Evolutionary conservation across 202 grass and related monocot genomes (phyloP).

Genomic region (Digitaria exilis): DNA sequence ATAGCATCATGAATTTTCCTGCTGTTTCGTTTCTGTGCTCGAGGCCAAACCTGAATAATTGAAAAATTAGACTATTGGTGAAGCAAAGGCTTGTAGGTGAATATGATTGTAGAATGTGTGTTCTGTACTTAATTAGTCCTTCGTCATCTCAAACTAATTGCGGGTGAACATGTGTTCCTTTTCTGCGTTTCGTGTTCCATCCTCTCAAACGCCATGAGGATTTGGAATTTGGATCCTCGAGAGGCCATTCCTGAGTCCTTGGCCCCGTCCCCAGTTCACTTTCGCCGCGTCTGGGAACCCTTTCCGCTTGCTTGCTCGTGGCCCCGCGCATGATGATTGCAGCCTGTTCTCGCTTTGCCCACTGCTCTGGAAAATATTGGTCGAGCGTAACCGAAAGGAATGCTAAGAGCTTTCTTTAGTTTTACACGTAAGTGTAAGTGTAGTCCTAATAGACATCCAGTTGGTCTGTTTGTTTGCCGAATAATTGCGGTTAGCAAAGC

Average conservation of each 20-base stretch:
- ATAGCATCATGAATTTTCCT: too few species aligned
- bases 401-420: not conserved
- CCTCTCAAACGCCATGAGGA: not conserved
- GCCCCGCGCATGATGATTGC: not conserved
- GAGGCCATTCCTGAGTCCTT: not conserved
- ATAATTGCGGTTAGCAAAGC: not conserved
- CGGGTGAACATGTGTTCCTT: not conserved
- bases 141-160: not conserved
- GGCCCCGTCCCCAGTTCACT: not conserved
- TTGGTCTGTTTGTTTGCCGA: not conserved
- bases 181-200: not conserved
- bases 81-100: too few species aligned
- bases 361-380: not conserved
- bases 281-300: not conserved
- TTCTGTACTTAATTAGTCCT: not conserved
- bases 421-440: constrained; percentile 29
- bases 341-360: not conserved
- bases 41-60: too few species aligned
- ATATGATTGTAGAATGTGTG: too few species aligned
- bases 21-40: too few species aligned
- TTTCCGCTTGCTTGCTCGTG: not conserved
- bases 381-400: constrained; percentile 23
- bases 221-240: not conserved
- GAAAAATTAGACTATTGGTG: too few species aligned
- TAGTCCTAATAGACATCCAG: constrained; percentile 49